phyloP scores from a whole-genome alignment of 2,329 filamentous ascomycete genomes.

The Beauveria australis region DNA sequence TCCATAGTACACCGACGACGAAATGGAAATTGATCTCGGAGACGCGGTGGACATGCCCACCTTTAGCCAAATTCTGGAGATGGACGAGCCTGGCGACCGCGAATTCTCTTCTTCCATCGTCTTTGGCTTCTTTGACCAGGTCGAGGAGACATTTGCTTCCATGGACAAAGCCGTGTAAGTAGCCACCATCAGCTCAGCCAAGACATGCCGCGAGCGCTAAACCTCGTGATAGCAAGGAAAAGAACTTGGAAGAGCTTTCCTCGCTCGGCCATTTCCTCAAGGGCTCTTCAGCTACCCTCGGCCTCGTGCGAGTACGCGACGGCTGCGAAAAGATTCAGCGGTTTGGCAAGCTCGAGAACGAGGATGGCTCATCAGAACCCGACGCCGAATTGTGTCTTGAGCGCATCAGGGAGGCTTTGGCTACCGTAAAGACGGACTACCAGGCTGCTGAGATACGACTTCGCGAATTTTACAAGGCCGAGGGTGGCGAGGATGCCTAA shows the following conservation, averaged over 20 bases:
- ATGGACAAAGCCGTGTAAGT: conserved; percentile 82
- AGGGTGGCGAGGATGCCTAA: not conserved
- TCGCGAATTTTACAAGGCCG: conserved; percentile 50
- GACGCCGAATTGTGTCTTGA: conserved; percentile 61
- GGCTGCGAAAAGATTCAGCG: conserved; percentile 96
- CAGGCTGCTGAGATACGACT: conserved; percentile 62
- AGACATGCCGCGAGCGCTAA: not conserved
- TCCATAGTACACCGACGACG: conserved; percentile 20
- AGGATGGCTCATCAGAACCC: conserved; percentile 59
- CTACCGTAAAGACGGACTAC: conserved; percentile 69
- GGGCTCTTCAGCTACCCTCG: conserved; percentile 90
- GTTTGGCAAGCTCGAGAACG: conserved; percentile 74
- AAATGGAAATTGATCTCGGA: conserved; percentile 51
- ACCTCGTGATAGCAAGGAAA: conserved; percentile 43
- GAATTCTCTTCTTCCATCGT: conserved; percentile 89
- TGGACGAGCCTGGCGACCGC: conserved; percentile 84
- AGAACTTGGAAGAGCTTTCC: conserved; percentile 68
- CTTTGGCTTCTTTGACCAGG: conserved; percentile 87
- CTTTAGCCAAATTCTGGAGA: conserved; percentile 94
- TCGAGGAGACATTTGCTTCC: conserved; percentile 71
- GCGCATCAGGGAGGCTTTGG: conserved; percentile 62
- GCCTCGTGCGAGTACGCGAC: conserved; percentile 83
- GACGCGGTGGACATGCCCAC: conserved; percentile 71
- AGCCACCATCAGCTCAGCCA: not conserved
- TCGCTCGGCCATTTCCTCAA: conserved; percentile 92